Conservation (phyloP, 2,329 filamentous ascomycete species). For the Chaetomium globosum region DNA sequence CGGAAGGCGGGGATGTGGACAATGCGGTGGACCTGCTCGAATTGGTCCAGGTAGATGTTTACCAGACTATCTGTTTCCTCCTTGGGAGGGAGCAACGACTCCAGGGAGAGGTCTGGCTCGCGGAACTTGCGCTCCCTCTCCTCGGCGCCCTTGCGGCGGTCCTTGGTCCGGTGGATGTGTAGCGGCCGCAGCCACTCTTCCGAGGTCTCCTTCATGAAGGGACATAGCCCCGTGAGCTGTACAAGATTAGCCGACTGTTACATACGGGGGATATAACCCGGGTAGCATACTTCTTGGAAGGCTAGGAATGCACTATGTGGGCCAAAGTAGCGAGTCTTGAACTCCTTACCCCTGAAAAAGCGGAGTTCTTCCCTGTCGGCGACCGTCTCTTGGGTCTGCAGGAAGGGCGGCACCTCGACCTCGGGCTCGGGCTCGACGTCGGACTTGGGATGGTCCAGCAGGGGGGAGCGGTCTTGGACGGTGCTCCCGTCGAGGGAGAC, state of each 20-base stretch:
- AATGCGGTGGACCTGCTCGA: slow-evolving; percentile 50
- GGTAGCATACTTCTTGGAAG: slow-evolving; percentile 52
- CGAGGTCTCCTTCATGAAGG: slow-evolving; percentile 65
- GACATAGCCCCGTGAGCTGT: slow-evolving; percentile 56
- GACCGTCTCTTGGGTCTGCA: slow-evolving; percentile 41
- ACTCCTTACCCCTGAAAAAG: slow-evolving; percentile 62
- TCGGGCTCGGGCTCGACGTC: slow-evolving; percentile 32
- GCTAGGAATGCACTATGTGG: slow-evolving; percentile 64
- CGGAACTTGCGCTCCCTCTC: slow-evolving; percentile 55
- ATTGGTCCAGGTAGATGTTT: slow-evolving; percentile 44
- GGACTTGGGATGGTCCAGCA: slow-evolving; percentile 30
- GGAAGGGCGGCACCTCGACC: slow-evolving; percentile 39
- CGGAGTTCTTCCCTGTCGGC: slow-evolving; percentile 57
- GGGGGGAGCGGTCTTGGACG: slow-evolving; percentile 42
- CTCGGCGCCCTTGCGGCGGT: slow-evolving; percentile 56
- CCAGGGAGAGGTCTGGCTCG: slow-evolving; percentile 53
- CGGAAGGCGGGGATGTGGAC: slow-evolving; percentile 62
- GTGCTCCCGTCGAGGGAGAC: slow-evolving; percentile 55
- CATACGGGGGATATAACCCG: neutral
- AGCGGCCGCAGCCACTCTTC: slow-evolving; percentile 64
- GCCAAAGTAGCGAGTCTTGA: slow-evolving; percentile 62
- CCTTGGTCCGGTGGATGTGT: slow-evolving; percentile 58
- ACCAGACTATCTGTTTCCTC: slow-evolving; percentile 43
- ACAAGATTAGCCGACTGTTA: slow-evolving; percentile 18
- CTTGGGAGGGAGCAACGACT: slow-evolving; percentile 48